Base-by-base conservation (phyloP, 2,329 filamentous ascomycete genomes). In the Fusarium nodosum region DNA sequence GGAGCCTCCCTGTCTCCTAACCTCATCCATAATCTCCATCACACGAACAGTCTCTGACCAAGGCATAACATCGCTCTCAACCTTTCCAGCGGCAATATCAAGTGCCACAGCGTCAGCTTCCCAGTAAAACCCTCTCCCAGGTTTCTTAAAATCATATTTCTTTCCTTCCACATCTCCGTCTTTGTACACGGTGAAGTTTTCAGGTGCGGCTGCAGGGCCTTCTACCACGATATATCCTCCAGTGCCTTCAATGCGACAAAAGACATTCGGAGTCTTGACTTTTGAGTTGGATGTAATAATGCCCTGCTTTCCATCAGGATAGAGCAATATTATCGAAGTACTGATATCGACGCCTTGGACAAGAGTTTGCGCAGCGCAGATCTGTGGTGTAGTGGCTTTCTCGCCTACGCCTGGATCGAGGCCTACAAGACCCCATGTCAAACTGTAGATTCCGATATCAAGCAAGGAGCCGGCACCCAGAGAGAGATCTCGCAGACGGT, bases 11-110 rank as follows among this genome's bases (percentile, higher is more conserved):
- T 79, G 77, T 11, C 67, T 69, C 38, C 83, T 73, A 11, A 84
- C 77, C 59, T 83, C 80, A 61, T 86, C 84, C 79, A 86, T 77
- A 20, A 85, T 77, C 56, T 80, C 79, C 77, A 86, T 76, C 0
- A 85, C 77, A 0, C 80, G 76, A 13, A 85, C 56, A 0, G 83
- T 85, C 73, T 85, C 83, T 0, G 76, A 71, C 80, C 80, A 83
- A 0, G 83, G 82, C 79, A 85, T 82, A 5, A 79, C 74, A 1
- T 72, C 71, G 54, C 78, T 83, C 66, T 84, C 74, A 8, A 72
- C 75, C 48, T 71, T 77, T 0, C 79, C 80, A 5, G 77, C 77
- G 3, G 76, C 75, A 41, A 84, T 76, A 62, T 83, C 80, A 7
- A 77, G 47, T 0, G 83, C 83, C 7, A 80, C 79, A 0, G 78